phyloP scores from a whole-genome alignment of 805 yeast species.

The Cephaloascus fragrans region DNA sequence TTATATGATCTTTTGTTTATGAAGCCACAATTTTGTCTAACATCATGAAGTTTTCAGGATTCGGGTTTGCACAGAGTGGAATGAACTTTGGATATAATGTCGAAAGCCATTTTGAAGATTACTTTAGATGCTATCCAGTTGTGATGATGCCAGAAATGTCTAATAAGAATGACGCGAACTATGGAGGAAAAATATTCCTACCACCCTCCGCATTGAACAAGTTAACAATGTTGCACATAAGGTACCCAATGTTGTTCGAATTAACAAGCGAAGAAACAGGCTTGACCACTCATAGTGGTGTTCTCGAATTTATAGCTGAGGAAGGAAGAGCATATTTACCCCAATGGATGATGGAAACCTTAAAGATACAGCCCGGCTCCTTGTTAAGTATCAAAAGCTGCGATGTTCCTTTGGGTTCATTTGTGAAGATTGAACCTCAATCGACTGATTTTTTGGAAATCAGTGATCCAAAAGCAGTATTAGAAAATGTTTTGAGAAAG shows the following conservation, averaged over 20 bases:
- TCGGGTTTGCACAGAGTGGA: slow-evolving; percentile 3
- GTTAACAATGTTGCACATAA: slow-evolving; percentile 79
- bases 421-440: slow-evolving; percentile 93
- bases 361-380: slow-evolving; percentile 70
- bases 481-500: slow-evolving; percentile 84
- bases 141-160: slow-evolving; percentile 76
- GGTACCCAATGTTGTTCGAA: slow-evolving; percentile 94
- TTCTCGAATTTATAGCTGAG: slow-evolving; percentile 90
- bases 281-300: slow-evolving; percentile 79
- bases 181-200: slow-evolving; percentile 89
- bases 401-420: slow-evolving; percentile 77
- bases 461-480: slow-evolving; percentile 91
- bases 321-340: slow-evolving; percentile 95
- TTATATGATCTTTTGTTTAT: too few species aligned
- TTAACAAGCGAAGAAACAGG: slow-evolving; percentile 56
- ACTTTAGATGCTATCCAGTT: slow-evolving; percentile 87
- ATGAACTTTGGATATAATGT: background rate
- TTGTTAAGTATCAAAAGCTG: slow-evolving; percentile 65
- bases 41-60: slow-evolving; percentile 1
- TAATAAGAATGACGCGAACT: slow-evolving; percentile 71
- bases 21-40: too few species aligned
- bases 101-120: slow-evolving; percentile 59
- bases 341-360: slow-evolving; percentile 89
- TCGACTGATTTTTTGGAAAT: slow-evolving; percentile 88
- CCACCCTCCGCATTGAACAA: slow-evolving; percentile 91